phyloP scores from a whole-genome alignment of 192 early-diverging fungal species.

The Coemansia sp. region DNA sequence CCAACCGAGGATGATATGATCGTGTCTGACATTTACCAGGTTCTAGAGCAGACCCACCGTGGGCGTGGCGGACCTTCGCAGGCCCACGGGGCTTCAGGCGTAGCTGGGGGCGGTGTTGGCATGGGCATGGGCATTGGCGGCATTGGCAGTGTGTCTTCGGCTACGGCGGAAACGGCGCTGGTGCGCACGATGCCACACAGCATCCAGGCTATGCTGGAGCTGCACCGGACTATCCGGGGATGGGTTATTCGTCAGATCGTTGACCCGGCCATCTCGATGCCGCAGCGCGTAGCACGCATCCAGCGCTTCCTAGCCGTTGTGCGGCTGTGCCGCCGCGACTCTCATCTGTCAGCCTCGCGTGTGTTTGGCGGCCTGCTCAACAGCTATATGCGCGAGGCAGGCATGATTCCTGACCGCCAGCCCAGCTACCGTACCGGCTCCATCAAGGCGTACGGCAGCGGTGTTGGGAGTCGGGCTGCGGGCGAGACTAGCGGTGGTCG shows the following conservation, averaged over 20 bases:
- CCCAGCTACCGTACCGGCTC: slow-evolving; percentile 45
- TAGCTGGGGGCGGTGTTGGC: slow-evolving; percentile 13
- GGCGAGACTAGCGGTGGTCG: slow-evolving; percentile 21
- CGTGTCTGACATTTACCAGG: slow-evolving; percentile 66
- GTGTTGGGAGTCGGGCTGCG: slow-evolving; percentile 16
- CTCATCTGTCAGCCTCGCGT: slow-evolving; percentile 37
- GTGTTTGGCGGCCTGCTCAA: slow-evolving; percentile 51
- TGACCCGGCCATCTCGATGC: slow-evolving; percentile 44
- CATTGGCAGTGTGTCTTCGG: slow-evolving; percentile 17
- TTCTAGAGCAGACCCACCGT: slow-evolving; percentile 59
- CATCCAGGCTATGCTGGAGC: slow-evolving; percentile 64
- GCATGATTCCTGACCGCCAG: slow-evolving; percentile 52
- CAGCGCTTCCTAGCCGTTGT: slow-evolving; percentile 64
- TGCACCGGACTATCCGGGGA: slow-evolving; percentile 67
- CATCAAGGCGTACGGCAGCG: slow-evolving; percentile 17
- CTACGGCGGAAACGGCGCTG: slow-evolving; percentile 55
- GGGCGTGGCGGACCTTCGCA: slow-evolving; percentile 15
- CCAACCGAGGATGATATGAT: slow-evolving; percentile 61
- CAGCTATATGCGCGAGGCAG: slow-evolving; percentile 51
- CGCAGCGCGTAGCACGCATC: slow-evolving; percentile 58
- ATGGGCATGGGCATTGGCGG: slow-evolving; percentile 8
- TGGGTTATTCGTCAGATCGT: slow-evolving; percentile 68
- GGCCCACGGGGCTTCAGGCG: slow-evolving; percentile 9
- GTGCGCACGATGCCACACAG: slow-evolving; percentile 61
- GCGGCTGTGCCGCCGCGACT: slow-evolving; percentile 54